These are phyloP conservation scores for Retiboletus flavoniger DNA, from an alignment of 1,284 basidiomycete species.

Conservation along the genomic window DNA sequence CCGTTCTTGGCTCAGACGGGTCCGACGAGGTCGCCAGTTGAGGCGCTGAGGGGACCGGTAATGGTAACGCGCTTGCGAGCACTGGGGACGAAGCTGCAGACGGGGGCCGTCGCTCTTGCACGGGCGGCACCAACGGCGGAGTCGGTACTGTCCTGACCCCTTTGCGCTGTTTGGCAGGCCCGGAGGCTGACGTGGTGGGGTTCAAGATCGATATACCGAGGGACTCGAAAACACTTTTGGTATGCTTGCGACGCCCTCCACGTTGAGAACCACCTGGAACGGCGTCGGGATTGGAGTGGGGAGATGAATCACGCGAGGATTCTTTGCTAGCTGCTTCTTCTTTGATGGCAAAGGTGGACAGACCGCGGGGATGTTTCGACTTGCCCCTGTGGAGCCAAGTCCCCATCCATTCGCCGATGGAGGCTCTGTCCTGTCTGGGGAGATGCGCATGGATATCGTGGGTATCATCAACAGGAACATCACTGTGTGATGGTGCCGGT, in stretches of 20 bases:
- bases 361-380: constrained; percentile 26
- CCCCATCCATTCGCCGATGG: constrained; percentile 69
- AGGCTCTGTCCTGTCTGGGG: constrained; percentile 34
- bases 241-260: constrained; percentile 41
- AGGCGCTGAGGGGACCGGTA: constrained; percentile 41
- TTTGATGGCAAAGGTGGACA: constrained; percentile 20
- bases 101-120: constrained; percentile 17
- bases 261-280: constrained; percentile 14
- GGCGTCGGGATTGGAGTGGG: constrained; percentile 12
- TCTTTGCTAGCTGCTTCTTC: constrained; percentile 22
- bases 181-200: constrained; percentile 35
- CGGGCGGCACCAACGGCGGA: constrained; percentile 1
- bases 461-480: constrained; percentile 1
- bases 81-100: constrained; percentile 43
- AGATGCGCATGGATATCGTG: constrained; percentile 11
- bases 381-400: constrained; percentile 54
- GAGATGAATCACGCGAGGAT: constrained; percentile 26
- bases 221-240: constrained; percentile 67
- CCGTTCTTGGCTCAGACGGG: constrained; percentile 21
- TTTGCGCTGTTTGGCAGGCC: constrained; percentile 31
- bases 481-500: constrained; percentile 3
- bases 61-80: constrained; percentile 37
- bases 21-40: constrained; percentile 40
- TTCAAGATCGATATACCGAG: constrained; percentile 67
- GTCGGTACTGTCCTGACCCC: constrained; percentile 14